Conservation (phyloP, 495 filamentous ascomycete genomes). For the Penicillium subrubescens region DNA sequence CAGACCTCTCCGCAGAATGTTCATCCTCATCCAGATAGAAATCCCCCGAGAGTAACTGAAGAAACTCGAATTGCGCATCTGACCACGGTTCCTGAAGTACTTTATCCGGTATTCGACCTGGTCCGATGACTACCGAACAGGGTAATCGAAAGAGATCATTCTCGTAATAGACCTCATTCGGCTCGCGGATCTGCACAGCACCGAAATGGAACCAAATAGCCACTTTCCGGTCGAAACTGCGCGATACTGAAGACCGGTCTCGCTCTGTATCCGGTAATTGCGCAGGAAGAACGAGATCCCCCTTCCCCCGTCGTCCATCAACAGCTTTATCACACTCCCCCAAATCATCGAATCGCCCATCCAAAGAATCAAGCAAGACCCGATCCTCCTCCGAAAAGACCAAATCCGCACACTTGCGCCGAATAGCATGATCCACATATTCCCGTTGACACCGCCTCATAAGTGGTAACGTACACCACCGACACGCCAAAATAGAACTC, state of each 20-base stretch:
- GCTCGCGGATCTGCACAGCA: slow-evolving; percentile 35
- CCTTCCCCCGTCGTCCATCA: slow-evolving; percentile 29
- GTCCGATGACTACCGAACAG: slow-evolving; percentile 15
- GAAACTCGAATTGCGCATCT: slow-evolving; percentile 42
- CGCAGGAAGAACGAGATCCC: slow-evolving; percentile 34
- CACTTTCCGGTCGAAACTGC: slow-evolving; percentile 27
- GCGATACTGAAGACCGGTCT: slow-evolving; percentile 3
- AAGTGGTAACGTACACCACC: slow-evolving; percentile 48
- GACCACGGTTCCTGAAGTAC: slow-evolving; percentile 49
- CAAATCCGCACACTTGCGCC: slow-evolving; percentile 27
- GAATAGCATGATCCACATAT: slow-evolving; percentile 39
- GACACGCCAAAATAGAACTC: slow-evolving; percentile 39
- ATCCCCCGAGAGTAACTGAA: slow-evolving; percentile 35
- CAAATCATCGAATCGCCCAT: slow-evolving; percentile 23
- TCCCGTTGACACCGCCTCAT: slow-evolving; percentile 45
- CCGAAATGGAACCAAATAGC: slow-evolving; percentile 44
- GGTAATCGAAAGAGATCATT: slow-evolving; percentile 41
- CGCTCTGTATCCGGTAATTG: slow-evolving; percentile 3
- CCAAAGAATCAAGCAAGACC: slow-evolving; percentile 20
- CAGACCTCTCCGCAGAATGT: slow-evolving; percentile 11
- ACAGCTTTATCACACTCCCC: slow-evolving; percentile 19
- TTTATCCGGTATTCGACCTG: slow-evolving; percentile 42
- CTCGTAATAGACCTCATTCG: slow-evolving; percentile 25
- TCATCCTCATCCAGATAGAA: slow-evolving; percentile 43
- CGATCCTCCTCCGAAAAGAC: slow-evolving; percentile 28